phyloP scores from a whole-genome alignment of 805 yeast species.

The Candida michaelii region DNA sequence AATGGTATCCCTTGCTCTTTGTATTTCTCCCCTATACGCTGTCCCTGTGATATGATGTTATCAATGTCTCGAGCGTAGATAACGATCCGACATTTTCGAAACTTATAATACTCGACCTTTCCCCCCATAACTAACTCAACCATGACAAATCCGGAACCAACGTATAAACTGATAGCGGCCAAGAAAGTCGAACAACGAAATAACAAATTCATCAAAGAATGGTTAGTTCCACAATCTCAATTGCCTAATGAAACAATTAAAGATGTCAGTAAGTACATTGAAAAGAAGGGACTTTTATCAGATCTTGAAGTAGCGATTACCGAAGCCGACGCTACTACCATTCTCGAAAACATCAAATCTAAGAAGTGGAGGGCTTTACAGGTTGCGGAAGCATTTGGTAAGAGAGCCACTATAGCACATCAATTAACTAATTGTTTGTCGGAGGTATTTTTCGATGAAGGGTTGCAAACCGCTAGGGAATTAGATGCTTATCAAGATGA shows the following conservation, averaged over 20 bases:
- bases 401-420: constrained; percentile 42
- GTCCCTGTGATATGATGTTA: constrained; percentile 8
- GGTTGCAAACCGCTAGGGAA: constrained; percentile 52
- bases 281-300: constrained; percentile 30
- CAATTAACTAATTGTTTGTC: constrained; percentile 45
- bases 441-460: constrained; percentile 55
- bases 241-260: constrained; percentile 29
- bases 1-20: no score
- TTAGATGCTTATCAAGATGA: constrained; percentile 50
- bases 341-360: constrained; percentile 28
- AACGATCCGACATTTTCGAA: neutral
- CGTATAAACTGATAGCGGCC: constrained; percentile 40
- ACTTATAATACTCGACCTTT: neutral
- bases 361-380: constrained; percentile 36
- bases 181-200: constrained; percentile 43
- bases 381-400: constrained; percentile 41
- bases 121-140: neutral
- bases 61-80: constrained; percentile 1
- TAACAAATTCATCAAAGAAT: constrained; percentile 42
- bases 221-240: constrained; percentile 39
- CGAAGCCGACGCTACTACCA: constrained; percentile 29
- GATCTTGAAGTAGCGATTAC: constrained; percentile 36
- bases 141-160: constrained; percentile 9
- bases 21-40: neutral
- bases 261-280: constrained; percentile 36